Conservation (phyloP, 176 grass and related monocot genomes). For the Oropetium thomaeum region DNA sequence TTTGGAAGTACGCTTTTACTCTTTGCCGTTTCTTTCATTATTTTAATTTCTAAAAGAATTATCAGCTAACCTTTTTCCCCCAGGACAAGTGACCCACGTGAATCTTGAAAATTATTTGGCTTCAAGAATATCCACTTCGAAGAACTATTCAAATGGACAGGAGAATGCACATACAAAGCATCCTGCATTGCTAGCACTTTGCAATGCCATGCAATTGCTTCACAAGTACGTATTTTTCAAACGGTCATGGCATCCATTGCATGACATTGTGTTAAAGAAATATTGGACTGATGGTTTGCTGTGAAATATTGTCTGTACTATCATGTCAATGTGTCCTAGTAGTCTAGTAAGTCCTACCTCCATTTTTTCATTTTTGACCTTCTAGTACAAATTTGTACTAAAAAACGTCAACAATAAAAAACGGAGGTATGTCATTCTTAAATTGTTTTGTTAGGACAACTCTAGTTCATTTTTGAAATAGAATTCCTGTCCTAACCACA, state of each 20-base stretch:
- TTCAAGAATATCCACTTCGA: slow-evolving; percentile 67
- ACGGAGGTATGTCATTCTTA: no score
- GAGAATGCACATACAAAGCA: slow-evolving; percentile 51
- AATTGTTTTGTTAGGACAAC: no score
- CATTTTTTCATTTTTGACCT: no score
- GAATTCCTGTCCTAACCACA: no score
- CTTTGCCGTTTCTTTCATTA: slow-evolving; percentile 15
- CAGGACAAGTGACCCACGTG: slow-evolving; percentile 72
- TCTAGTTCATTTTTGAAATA: no score
- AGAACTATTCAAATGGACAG: slow-evolving; percentile 67
- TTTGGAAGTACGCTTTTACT: slow-evolving; percentile 83
- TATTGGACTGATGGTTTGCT: background rate
- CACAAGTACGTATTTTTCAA: slow-evolving; percentile 58
- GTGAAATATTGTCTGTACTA: slow-evolving; percentile 1
- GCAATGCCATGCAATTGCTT: slow-evolving; percentile 69
- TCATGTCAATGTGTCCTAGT: background rate
- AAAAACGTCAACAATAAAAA: no score
- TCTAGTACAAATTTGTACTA: no score
- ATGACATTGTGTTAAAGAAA: background rate
- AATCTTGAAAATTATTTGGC: slow-evolving; percentile 81
- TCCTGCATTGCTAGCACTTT: slow-evolving; percentile 65
- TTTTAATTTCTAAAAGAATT: slow-evolving; percentile 5
- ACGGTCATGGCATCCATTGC: no score
- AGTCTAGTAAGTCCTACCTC: no score
- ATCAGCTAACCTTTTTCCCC: slow-evolving; percentile 12